A percentile compares a stretch with the other conserved stretches of the same genome.
These are phyloP conservation scores for Colletotrichum sp. DNA, from an alignment of 2,329 filamentous ascomycete genomes.

Conservation along the genomic window DNA sequence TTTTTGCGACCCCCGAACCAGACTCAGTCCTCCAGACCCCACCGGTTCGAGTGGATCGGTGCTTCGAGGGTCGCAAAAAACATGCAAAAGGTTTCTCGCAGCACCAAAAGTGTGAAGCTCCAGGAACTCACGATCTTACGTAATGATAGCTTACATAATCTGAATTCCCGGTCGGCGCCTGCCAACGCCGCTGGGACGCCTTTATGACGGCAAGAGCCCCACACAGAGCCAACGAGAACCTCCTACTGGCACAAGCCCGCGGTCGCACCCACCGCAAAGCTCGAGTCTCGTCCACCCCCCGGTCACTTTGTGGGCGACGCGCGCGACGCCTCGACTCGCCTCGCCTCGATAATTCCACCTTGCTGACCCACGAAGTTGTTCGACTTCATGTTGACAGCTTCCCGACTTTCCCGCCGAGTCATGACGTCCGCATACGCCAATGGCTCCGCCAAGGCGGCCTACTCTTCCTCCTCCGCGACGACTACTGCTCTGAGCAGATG, in stretches of 20 bases:
- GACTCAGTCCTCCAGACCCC: not conserved
- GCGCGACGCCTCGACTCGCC: not conserved
- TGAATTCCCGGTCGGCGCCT: not conserved
- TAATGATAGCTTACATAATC: not conserved
- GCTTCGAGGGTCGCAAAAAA: not conserved
- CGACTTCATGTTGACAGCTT: slow-evolving; percentile 24
- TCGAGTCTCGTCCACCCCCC: not conserved
- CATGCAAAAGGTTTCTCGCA: not conserved
- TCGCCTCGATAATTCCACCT: not conserved
- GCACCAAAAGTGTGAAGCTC: not conserved
- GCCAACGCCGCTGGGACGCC: not conserved
- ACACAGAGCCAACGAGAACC: not conserved
- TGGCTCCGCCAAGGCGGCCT: slow-evolving; percentile 20
- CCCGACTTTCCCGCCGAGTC: slow-evolving; percentile 20
- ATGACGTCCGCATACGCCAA: slow-evolving; percentile 23
- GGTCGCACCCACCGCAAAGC: slow-evolving; percentile 3
- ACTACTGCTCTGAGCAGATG: slow-evolving; percentile 81
- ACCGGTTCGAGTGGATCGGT: not conserved
- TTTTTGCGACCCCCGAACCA: not conserved
- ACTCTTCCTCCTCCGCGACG: slow-evolving; percentile 46
- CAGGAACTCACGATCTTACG: not conserved
- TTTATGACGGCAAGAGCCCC: slow-evolving; percentile 4
- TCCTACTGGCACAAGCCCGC: slow-evolving; percentile 12
- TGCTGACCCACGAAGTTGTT: slow-evolving; percentile 1
- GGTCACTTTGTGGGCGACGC: slow-evolving; percentile 2